Conservation (phyloP, 306 rosid species). For the Dryas drummondii region DNA sequence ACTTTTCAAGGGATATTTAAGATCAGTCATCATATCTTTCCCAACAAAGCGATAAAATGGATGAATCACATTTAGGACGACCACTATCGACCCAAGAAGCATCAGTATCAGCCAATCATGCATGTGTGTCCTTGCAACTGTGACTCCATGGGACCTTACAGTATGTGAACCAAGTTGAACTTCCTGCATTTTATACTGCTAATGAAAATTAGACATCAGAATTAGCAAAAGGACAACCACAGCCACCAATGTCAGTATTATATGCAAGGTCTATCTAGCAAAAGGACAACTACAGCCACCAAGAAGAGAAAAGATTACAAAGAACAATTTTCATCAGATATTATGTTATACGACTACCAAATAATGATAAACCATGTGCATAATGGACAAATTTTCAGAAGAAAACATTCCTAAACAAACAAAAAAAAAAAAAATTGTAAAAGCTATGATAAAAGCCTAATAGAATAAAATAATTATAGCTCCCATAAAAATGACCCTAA, state of each 20-base stretch:
- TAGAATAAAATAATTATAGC: neutral
- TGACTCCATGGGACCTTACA: slow-evolving; percentile 69
- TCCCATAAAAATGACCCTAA: neutral
- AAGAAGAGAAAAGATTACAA: neutral
- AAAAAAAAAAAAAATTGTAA: neutral
- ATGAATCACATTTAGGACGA: slow-evolving; percentile 40
- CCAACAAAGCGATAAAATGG: slow-evolving; percentile 92
- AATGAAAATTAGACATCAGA: neutral
- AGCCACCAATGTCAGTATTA: neutral
- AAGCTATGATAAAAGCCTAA: neutral
- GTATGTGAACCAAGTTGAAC: slow-evolving; percentile 72
- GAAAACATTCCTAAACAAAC: neutral
- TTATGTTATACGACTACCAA: neutral
- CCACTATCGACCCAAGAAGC: slow-evolving; percentile 53
- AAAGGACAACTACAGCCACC: neutral
- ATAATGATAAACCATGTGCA: neutral
- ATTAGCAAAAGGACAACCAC: neutral
- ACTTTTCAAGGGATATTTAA: slow-evolving; percentile 74
- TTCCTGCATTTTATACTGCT: slow-evolving; percentile 49
- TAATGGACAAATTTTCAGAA: neutral
- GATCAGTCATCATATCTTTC: slow-evolving; percentile 85
- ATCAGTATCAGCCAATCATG: slow-evolving; percentile 85
- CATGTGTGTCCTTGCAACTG: slow-evolving; percentile 60
- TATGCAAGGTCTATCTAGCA: too few relatives aligned
- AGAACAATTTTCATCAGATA: neutral